These are phyloP conservation scores for Plasmodium gaboni DNA, from an alignment of 169 alveolate species.

Conservation along the genomic window DNA sequence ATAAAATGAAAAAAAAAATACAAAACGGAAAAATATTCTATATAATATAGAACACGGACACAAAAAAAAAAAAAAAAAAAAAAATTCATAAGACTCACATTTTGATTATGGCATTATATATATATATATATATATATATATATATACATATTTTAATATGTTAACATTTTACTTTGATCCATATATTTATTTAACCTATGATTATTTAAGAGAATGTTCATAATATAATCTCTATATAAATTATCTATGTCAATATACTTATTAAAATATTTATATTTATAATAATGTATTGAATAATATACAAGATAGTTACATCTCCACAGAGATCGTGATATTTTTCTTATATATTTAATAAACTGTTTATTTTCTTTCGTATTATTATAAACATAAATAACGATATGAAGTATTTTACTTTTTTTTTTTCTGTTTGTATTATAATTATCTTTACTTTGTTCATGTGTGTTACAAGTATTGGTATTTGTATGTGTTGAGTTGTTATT, in stretches of 20 bases:
- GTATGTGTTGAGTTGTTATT: slow-evolving; percentile 3
- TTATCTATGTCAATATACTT: slow-evolving; percentile 60
- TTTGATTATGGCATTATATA: too few relatives aligned
- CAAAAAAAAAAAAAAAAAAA: too few relatives aligned
- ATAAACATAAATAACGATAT: slow-evolving; percentile 63
- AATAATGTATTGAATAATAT: slow-evolving; percentile 48
- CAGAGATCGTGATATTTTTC: slow-evolving; percentile 60
- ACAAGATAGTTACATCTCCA: slow-evolving; percentile 69
- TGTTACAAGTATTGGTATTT: too few relatives aligned
- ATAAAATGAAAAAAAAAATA: too few relatives aligned
- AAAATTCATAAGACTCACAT: too few relatives aligned
- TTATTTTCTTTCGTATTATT: slow-evolving; percentile 58
- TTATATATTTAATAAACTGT: slow-evolving; percentile 51
- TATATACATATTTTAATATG: too few relatives aligned
- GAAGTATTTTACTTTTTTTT: slow-evolving; percentile 30
- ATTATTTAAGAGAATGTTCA: slow-evolving; percentile 25
- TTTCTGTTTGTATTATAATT: too few relatives aligned
- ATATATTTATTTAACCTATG: slow-evolving; percentile 14
- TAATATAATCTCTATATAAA: slow-evolving; percentile 48
- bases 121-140: too few relatives aligned
- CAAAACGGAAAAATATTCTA: too few relatives aligned
- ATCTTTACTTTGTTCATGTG: too few relatives aligned
- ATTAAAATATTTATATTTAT: slow-evolving; percentile 53
- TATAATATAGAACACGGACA: too few relatives aligned
- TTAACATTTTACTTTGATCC: too few relatives aligned